Evolutionary conservation across 164 flowering plant genomes (phyloP).

Genomic region (Vitis cinerea): DNA sequence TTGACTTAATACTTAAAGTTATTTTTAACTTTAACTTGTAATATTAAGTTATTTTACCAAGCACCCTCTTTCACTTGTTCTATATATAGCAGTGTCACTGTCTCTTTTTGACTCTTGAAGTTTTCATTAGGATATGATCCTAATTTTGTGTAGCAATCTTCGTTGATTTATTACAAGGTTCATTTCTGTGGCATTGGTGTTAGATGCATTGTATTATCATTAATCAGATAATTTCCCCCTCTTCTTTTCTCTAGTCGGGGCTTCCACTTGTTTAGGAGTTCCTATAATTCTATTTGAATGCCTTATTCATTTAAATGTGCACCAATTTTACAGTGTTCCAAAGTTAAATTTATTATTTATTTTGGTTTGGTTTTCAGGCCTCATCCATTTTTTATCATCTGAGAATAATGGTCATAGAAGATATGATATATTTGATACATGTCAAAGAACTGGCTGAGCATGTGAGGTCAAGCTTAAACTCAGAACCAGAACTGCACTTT

Average conservation of each 20-base stretch:
- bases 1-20: too few species aligned
- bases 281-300: background rate
- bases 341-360: background rate
- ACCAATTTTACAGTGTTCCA: background rate
- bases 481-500: slow-evolving; percentile 38
- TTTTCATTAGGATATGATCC: background rate
- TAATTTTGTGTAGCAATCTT: background rate
- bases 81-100: too few species aligned
- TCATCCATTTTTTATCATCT: slow-evolving; percentile 55
- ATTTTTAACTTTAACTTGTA: too few species aligned
- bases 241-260: background rate
- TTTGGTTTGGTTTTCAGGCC: slow-evolving; percentile 45
- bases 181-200: background rate
- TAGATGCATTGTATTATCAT: background rate
- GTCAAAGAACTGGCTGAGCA: slow-evolving; percentile 54
- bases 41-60: too few species aligned
- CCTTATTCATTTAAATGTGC: background rate
- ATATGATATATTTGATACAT: slow-evolving; percentile 85
- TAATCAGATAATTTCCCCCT: background rate
- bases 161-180: background rate
- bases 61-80: too few species aligned
- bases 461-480: slow-evolving; percentile 52
- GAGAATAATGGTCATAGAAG: slow-evolving; percentile 82
- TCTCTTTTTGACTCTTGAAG: too few species aligned
- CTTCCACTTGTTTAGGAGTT: background rate